phyloP scores from a whole-genome alignment of 176 grass and related monocot species.

The Metroxylon sagu region DNA sequence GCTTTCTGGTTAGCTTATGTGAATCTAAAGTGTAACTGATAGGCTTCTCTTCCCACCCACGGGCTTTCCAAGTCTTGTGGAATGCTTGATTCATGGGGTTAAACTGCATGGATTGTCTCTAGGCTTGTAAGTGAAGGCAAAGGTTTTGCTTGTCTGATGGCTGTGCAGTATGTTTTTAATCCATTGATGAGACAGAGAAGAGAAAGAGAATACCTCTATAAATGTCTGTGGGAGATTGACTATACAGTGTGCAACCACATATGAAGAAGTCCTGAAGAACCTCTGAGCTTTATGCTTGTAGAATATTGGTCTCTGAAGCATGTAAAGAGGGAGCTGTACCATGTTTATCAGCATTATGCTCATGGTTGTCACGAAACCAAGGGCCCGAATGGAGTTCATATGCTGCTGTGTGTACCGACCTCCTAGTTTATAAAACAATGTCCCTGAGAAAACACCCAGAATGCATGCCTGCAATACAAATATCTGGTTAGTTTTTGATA shows the following conservation, averaged over 20 bases:
- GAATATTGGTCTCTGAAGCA: constrained; percentile 31
- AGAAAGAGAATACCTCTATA: constrained; percentile 16
- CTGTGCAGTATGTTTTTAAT: too few relatives aligned
- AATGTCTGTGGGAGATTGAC: constrained; percentile 19
- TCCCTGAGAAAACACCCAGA: constrained; percentile 26
- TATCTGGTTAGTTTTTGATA: too few relatives aligned
- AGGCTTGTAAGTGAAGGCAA: too few relatives aligned
- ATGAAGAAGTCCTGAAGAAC: constrained; percentile 32
- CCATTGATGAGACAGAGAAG: too few relatives aligned
- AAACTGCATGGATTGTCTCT: too few relatives aligned
- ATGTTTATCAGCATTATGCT: constrained; percentile 30
- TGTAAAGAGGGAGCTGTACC: constrained; percentile 23
- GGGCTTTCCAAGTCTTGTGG: too few relatives aligned
- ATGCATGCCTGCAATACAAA: constrained; percentile 17
- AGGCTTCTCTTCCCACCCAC: too few relatives aligned
- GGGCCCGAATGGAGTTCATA: constrained; percentile 30
- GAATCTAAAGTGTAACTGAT: too few relatives aligned
- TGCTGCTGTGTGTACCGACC: constrained; percentile 21
- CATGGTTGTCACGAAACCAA: constrained; percentile 27
- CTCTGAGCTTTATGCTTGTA: constrained; percentile 27
- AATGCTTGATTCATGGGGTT: too few relatives aligned
- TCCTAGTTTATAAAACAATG: constrained; percentile 24
- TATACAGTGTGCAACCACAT: constrained; percentile 23
- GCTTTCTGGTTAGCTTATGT: too few relatives aligned
- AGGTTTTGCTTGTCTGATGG: too few relatives aligned